A percentile compares a stretch with the other conserved stretches of the same genome.
Conservation (phyloP, 495 filamentous ascomycete species). For the Terfezia claveryi region DNA sequence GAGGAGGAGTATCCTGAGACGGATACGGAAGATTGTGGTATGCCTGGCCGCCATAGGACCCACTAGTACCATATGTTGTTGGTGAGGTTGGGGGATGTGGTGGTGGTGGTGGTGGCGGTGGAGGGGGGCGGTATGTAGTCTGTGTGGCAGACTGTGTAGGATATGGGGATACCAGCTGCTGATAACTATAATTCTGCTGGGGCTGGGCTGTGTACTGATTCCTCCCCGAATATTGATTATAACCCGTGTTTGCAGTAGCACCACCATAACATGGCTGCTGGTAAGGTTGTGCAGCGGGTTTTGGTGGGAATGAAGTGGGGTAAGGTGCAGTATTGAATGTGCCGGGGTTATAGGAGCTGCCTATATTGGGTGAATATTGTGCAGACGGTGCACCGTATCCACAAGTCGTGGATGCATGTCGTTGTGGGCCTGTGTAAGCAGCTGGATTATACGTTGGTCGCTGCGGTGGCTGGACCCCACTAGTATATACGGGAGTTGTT, state of each 20-base stretch:
- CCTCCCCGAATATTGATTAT: conserved; percentile 1
- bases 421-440: conserved; percentile 31
- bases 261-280: too few relatives aligned
- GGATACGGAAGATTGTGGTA: neutral
- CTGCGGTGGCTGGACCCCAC: conserved; percentile 1
- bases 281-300: too few relatives aligned
- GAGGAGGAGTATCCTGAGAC: neutral
- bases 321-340: conserved; percentile 16
- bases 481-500: conserved; percentile 11
- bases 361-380: neutral
- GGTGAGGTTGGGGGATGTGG: conserved; percentile 13
- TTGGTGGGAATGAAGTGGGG: conserved; percentile 1
- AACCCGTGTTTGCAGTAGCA: neutral
- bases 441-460: conserved; percentile 56
- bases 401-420: conserved; percentile 12
- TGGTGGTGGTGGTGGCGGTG: conserved; percentile 8
- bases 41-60: neutral
- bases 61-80: conserved; percentile 9
- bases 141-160: too few relatives aligned
- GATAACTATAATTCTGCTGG: conserved; percentile 2
- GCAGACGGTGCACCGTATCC: neutral
- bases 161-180: too few relatives aligned
- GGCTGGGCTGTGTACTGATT: conserved; percentile 11
- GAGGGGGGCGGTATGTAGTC: too few relatives aligned
- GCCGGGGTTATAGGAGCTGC: conserved; percentile 14